Percentiles rank a stretch among this genome's conserved stretches.
These are phyloP conservation scores for Suhomyces xylopsoci DNA, from an alignment of 805 yeast genomes.

Conservation along the genomic window DNA sequence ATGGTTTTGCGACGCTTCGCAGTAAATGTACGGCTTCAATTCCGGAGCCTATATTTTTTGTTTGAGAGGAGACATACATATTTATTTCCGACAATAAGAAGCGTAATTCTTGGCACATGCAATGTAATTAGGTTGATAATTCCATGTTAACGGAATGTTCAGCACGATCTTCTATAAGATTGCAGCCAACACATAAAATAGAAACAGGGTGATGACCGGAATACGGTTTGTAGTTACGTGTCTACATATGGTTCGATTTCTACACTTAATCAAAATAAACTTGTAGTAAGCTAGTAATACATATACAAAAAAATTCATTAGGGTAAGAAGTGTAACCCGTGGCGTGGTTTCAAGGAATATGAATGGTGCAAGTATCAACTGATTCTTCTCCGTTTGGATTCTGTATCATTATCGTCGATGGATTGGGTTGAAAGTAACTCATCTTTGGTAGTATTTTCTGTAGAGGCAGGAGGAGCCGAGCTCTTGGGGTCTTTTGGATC, in stretches of 20 bases:
- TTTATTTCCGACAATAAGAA: neutral
- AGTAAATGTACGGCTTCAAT: neutral
- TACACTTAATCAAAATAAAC: neutral
- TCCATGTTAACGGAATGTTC: neutral
- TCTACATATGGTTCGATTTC: too few species aligned
- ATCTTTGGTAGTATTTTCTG: neutral
- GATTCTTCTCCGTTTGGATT: neutral
- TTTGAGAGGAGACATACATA: neutral
- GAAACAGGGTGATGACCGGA: too few species aligned
- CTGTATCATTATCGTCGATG: neutral
- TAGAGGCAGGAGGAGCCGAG: neutral
- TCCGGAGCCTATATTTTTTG: neutral
- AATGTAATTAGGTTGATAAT: neutral
- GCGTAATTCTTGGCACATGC: neutral
- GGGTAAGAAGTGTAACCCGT: neutral
- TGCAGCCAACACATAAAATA: neutral
- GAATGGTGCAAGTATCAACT: neutral
- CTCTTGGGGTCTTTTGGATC: neutral
- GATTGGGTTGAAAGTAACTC: neutral
- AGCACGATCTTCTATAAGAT: neutral
- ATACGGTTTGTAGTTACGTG: too few species aligned
- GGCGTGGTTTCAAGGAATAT: neutral
- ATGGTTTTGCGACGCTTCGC: neutral
- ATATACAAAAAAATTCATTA: neutral
- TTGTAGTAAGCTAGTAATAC: neutral